These are phyloP conservation scores for Kwoniella botswanensis DNA, from an alignment of 768 basidiomycete genomes.

Conservation along the genomic window DNA sequence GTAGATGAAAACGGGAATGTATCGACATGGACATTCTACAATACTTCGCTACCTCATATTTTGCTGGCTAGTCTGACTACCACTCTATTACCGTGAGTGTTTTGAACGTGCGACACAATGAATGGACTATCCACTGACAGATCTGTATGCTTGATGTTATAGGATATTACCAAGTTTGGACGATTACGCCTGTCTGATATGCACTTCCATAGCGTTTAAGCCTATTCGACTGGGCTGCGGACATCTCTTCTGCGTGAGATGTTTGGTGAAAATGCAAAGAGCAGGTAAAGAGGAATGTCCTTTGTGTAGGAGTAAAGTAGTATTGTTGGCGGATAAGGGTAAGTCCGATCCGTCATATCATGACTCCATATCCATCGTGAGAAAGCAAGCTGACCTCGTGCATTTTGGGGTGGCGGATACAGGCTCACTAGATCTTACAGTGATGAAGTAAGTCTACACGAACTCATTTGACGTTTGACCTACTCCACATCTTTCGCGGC, in stretches of 20 bases:
- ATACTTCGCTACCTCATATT: slow-evolving; percentile 65
- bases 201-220: slow-evolving; percentile 88
- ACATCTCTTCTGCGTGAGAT: slow-evolving; percentile 64
- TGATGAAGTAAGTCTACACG: slow-evolving; percentile 53
- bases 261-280: slow-evolving; percentile 91
- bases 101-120: too few relatives aligned
- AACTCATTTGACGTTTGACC: too few relatives aligned
- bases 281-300: slow-evolving; percentile 76
- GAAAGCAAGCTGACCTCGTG: background rate
- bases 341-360: slow-evolving; percentile 52
- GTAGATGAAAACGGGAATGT: slow-evolving; percentile 50
- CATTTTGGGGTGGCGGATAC: background rate
- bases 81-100: slow-evolving; percentile 69
- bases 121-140: too few relatives aligned
- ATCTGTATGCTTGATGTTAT: background rate
- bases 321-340: slow-evolving; percentile 78
- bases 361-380: background rate
- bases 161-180: slow-evolving; percentile 56
- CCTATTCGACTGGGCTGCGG: slow-evolving; percentile 81
- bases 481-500: too few relatives aligned
- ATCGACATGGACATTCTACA: slow-evolving; percentile 56
- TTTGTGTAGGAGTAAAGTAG: slow-evolving; percentile 78
- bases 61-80: slow-evolving; percentile 83
- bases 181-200: slow-evolving; percentile 84
- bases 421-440: slow-evolving; percentile 52